A percentile compares a stretch with the other conserved stretches of the same genome.
Conservation (phyloP, 2,329 filamentous ascomycete genomes). For the Didymella exigua region DNA sequence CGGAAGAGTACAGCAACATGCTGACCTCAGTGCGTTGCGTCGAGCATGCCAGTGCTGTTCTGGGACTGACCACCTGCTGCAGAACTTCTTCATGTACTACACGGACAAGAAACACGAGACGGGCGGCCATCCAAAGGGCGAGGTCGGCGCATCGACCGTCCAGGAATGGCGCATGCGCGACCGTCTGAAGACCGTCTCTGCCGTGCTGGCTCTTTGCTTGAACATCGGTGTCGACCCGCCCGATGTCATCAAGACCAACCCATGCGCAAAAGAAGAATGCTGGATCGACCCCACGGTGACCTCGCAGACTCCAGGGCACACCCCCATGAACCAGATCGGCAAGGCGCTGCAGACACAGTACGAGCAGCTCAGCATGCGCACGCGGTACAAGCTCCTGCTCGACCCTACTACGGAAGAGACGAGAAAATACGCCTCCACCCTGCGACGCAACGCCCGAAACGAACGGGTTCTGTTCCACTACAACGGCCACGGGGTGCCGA, state of each 20-base stretch:
- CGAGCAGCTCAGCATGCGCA: conserved; percentile 90
- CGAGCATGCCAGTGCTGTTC: background rate
- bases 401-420: conserved; percentile 97
- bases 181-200: conserved; percentile 93
- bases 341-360: conserved; percentile 97
- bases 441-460: conserved; percentile 91
- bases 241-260: conserved; percentile 93
- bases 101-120: conserved; percentile 98
- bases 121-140: conserved; percentile 78
- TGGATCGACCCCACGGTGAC: conserved; percentile 92
- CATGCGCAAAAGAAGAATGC: conserved; percentile 90
- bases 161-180: conserved; percentile 99
- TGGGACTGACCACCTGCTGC: conserved; percentile 23
- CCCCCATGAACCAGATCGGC: conserved; percentile 91
- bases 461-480: conserved; percentile 98
- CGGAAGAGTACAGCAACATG: conserved; percentile 83
- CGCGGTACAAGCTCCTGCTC: conserved; percentile 95
- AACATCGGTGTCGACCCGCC: conserved; percentile 98
- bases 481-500: conserved; percentile 95
- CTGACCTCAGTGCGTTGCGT: conserved; percentile 72
- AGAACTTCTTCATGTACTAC: conserved; percentile 99
- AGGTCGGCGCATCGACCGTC: conserved; percentile 60
- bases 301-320: conserved; percentile 71
- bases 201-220: conserved; percentile 89
- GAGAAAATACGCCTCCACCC: conserved; percentile 90